Evolutionary conservation across 73 alveolate species (phyloP), one percentile per base, ranked within the genome.

Genomic region (Blepharisma stoltei): DNA sequence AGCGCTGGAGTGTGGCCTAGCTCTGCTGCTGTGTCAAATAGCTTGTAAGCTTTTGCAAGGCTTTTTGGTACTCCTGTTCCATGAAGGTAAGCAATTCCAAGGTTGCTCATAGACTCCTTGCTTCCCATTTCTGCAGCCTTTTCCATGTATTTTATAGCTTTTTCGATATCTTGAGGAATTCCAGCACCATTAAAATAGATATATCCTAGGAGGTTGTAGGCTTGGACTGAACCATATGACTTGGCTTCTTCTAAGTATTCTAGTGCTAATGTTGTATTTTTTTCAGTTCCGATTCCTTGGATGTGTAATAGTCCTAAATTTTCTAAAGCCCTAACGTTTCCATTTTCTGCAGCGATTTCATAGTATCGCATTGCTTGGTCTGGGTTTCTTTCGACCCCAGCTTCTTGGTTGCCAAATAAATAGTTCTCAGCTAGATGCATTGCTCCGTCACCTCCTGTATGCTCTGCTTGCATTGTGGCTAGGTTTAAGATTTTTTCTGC

Each of bases 1-100:
- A 52, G n/a, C 2, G 66, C 66, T 52, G 66, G 66, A 52, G n/a
- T 11, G 23, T 52, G 23, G 2, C 66, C 66, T 52, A 52, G 66
- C n/a, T 52, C 23, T 52, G 66, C 66, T 52, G 66, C n/a, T 11
- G 66, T 14, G n/a, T 52, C 66, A 52, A 52, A 52, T 14, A 14
- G 23, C n/a, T 14, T 52, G 2, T 20, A 11, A 52, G 66, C 66
- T 32, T 32, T 32, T 32, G 41, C 41, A 32, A 32, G 41, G 41
- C 41, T 32, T 32, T 32, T 32, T 32, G 0, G 41, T 3, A 32
- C 41, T 32, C 41, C 41, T 32, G 41, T 3, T 32, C 41, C 41
- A 32, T 32, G 41, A 32, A 32, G 41, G 41, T 32, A 32, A 32
- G 41, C 41, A 32, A 32, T 32, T 32, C 41, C 41, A 32, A 32